These are phyloP conservation scores for Glutinoglossum americanum DNA, from an alignment of 495 filamentous ascomycete species.

Conservation along the genomic window DNA sequence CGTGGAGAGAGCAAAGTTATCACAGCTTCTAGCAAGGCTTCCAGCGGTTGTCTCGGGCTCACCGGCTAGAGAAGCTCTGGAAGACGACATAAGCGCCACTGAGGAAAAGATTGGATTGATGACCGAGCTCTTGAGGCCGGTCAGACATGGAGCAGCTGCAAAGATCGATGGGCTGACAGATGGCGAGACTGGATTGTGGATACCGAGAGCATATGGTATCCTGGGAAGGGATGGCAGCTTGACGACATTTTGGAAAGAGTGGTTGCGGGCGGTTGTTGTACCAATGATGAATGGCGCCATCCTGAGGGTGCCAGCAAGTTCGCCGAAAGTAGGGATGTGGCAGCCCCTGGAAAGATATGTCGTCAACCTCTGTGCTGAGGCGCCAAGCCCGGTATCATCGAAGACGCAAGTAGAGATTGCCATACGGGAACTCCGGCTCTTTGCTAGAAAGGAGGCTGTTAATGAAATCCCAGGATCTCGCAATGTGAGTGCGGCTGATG, in stretches of 20 bases:
- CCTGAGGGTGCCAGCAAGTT: constrained; percentile 64
- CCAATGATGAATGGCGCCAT: constrained; percentile 84
- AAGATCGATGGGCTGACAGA: constrained; percentile 95
- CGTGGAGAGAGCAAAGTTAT: constrained; percentile 74
- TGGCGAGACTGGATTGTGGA: constrained; percentile 92
- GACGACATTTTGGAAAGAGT: constrained; percentile 96
- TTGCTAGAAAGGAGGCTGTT: constrained; percentile 75
- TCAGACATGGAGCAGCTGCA: constrained; percentile 81
- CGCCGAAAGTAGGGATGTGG: constrained; percentile 85
- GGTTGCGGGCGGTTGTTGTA: constrained; percentile 77
- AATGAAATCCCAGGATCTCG: constrained; percentile 90
- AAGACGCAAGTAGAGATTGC: constrained; percentile 89
- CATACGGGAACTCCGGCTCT: constrained; percentile 74
- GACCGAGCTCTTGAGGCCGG: constrained; percentile 82
- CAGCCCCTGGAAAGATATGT: constrained; percentile 93
- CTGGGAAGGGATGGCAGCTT: constrained; percentile 66
- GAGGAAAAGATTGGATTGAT: constrained; percentile 95
- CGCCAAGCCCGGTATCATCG: constrained; percentile 72
- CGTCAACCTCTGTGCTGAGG: constrained; percentile 91
- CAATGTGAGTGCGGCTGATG: constrained; percentile 24
- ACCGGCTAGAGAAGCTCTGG: constrained; percentile 55
- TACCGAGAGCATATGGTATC: constrained; percentile 81
- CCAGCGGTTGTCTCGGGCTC: constrained; percentile 63
- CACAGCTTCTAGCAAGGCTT: constrained; percentile 62
- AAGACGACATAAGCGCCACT: constrained; percentile 85